A percentile compares a stretch with the other conserved stretches of the same genome.
Evolutionary conservation across 2,329 filamentous ascomycete genomes (phyloP).

Genomic region (Chrysoporthe cubensis): DNA sequence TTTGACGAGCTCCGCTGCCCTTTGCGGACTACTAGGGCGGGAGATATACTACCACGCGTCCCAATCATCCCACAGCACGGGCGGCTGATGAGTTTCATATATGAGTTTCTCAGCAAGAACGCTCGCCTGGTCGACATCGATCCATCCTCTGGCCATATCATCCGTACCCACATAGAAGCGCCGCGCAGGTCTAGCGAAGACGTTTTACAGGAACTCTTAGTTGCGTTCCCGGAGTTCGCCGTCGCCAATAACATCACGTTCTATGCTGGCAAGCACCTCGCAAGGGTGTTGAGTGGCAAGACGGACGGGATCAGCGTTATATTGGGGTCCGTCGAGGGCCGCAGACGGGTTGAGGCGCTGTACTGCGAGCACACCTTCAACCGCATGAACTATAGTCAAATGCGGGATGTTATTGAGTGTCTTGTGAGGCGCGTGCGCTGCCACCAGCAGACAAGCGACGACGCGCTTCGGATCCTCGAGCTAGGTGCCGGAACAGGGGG

Average conservation of each 20-base stretch:
- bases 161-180: conserved; percentile 35
- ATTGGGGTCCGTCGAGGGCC: conserved; percentile 26
- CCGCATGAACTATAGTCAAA: background rate
- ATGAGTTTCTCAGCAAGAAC: conserved; percentile 39
- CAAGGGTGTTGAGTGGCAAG: conserved; percentile 24
- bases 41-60: conserved; percentile 34
- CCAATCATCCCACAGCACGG: conserved; percentile 35
- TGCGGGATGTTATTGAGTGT: background rate
- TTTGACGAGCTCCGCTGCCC: no score
- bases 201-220: conserved; percentile 37
- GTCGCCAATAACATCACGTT: conserved; percentile 31
- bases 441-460: background rate
- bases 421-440: background rate
- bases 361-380: background rate
- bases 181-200: conserved; percentile 32
- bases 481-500: conserved; percentile 40
- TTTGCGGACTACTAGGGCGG: no score
- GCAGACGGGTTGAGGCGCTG: background rate
- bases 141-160: conserved; percentile 8
- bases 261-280: conserved; percentile 27
- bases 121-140: conserved; percentile 38
- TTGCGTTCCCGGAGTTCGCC: conserved; percentile 34
- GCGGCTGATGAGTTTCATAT: conserved; percentile 38
- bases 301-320: conserved; percentile 29
- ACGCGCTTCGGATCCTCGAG: conserved; percentile 38